Evolutionary conservation across 208 protist species (phyloP).

Genomic region (Polymyxa betae): DNA sequence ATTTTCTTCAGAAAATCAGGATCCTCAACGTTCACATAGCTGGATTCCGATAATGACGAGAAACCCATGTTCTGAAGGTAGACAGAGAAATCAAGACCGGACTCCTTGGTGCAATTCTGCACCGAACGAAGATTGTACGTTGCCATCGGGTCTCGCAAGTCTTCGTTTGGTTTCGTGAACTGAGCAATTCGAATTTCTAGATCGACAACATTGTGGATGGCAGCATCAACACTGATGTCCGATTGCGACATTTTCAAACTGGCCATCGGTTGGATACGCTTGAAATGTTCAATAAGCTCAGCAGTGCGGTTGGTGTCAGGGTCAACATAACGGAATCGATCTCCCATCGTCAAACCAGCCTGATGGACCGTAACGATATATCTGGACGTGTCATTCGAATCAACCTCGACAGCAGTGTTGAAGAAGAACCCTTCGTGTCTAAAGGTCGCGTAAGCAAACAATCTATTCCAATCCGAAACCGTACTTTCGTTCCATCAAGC

Average conservation of each 20-base stretch:
- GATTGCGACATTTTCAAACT: neutral
- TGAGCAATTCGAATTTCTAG: neutral
- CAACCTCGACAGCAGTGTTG: neutral
- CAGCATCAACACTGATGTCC: neutral
- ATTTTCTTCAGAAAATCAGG: conserved; percentile 53
- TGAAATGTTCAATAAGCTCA: neutral
- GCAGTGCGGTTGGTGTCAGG: neutral
- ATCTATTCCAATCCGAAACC: too few relatives aligned
- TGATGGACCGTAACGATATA: neutral
- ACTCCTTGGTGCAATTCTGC: neutral
- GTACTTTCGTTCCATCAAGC: conserved; percentile 20
- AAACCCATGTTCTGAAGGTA: neutral
- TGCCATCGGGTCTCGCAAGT: conserved; percentile 12
- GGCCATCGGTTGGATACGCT: neutral
- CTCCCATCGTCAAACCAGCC: conserved; percentile 37
- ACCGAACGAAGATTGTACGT: neutral
- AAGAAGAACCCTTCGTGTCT: conserved; percentile 45
- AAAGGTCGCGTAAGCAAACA: neutral
- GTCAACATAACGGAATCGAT: neutral
- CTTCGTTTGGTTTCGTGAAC: neutral
- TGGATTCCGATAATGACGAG: too few relatives aligned
- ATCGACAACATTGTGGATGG: neutral
- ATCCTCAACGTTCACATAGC: conserved; percentile 44
- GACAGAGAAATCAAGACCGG: neutral
- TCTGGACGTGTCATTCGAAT: neutral